These are phyloP conservation scores for Epichloe gansuensis DNA, from an alignment of 2,329 filamentous ascomycete species.

Conservation along the genomic window DNA sequence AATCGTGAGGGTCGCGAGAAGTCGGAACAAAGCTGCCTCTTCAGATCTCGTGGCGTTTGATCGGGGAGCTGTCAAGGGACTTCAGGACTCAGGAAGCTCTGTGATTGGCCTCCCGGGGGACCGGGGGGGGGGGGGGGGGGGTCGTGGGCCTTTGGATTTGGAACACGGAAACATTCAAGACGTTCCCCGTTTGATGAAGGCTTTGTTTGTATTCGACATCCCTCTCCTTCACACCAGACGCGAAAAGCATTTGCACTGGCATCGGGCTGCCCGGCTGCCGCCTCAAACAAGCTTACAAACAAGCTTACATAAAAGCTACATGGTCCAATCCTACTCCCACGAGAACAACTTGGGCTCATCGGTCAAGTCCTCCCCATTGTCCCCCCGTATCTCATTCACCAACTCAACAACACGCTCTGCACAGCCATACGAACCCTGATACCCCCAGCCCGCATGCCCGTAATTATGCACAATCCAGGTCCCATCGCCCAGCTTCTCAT, in stretches of 20 bases:
- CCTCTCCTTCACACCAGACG: too few relatives aligned
- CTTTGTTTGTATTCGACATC: too few relatives aligned
- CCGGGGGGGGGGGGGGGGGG: too few relatives aligned
- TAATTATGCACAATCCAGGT: slow-evolving; percentile 67
- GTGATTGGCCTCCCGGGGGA: background rate
- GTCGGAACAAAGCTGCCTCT: background rate
- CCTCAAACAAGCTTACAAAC: too few relatives aligned
- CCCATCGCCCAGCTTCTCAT: slow-evolving; percentile 33
- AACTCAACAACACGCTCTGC: slow-evolving; percentile 52
- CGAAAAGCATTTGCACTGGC: too few relatives aligned
- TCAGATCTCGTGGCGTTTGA: background rate
- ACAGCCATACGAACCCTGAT: slow-evolving; percentile 56
- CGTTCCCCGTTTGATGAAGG: too few relatives aligned
- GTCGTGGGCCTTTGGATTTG: background rate
- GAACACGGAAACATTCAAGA: background rate
- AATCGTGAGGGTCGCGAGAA: background rate
- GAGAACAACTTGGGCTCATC: slow-evolving; percentile 19
- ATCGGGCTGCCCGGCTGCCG: too few relatives aligned
- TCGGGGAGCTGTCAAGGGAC: slow-evolving; percentile 1
- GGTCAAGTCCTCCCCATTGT: slow-evolving; percentile 16
- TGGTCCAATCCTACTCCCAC: slow-evolving; percentile 6
- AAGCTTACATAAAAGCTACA: too few relatives aligned
- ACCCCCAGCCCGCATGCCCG: slow-evolving; percentile 70
- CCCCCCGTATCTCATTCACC: slow-evolving; percentile 44
- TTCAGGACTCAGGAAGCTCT: too few relatives aligned